Base-by-base conservation (phyloP, 805 yeast species). In the Metschnikowia bowlesiae region DNA sequence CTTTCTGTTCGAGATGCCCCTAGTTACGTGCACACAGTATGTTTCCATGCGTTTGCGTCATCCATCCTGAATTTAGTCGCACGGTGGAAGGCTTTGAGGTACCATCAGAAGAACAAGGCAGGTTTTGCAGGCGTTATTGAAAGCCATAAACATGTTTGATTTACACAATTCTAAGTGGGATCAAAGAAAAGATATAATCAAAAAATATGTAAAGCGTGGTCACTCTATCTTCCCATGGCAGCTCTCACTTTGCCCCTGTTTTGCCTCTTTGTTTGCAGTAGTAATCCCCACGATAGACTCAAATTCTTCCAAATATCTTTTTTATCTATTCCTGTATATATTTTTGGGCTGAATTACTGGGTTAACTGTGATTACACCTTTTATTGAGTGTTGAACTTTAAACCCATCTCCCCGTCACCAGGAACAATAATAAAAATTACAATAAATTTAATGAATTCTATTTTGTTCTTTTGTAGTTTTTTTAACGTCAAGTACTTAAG, bases 31-130 rank as follows among this genome's bases (percentile, higher is more conserved):
- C 43, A 39, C 26, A 39, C 29, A 39, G 14, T 6, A 9, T n/a
- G 10, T 14, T 39, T 39, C 43, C 43, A 39, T 39, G 43, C 43
- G 16, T 39, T 39, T 39, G n/a, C n/a, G 43, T 33, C n/a, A 34
- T 33, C 30, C 43, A 39, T 39, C n/a, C 43, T 39, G 16, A 8
- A 34, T 9, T 32, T 22, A 10, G 34, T 26, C 43, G 43, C 43
- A 30, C 34, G 43, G 43, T 39, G 14, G 41, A 39, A 22, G 34
- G 33, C 43, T 39, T 10, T 34, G 43, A 30, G 43, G 4, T 26
- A 31, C 41, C 30, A 22, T 11, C 10, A 22, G 13, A 2, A 28
- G 13, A 28, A n/a, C 18, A 26, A 39, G n/a, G 6, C 41, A 9
- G 32, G 28, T 5, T 28, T 13, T 28, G 32, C 18, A 38, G 28